Conservation (phyloP, 768 basidiomycete species). For the Tulasnella sp. region DNA sequence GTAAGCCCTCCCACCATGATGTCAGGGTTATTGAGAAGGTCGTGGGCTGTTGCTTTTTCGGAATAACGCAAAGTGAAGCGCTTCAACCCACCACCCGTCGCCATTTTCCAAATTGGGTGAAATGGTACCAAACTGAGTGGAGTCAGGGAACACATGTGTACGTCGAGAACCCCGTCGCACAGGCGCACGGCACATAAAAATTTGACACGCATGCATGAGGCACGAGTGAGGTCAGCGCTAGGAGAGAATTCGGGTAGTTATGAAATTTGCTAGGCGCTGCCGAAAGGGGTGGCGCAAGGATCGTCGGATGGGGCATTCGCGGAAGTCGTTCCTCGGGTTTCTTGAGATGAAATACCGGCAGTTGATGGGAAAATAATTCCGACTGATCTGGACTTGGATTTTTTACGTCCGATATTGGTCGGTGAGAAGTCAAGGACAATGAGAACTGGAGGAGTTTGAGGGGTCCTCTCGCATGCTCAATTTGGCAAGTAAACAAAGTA, state of each 20-base stretch:
- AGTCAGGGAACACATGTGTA: not conserved
- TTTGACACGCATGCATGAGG: not conserved
- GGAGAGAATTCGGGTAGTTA: not conserved
- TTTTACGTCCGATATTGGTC: not conserved
- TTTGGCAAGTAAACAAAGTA: not conserved
- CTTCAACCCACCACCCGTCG: not conserved
- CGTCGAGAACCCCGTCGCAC: not conserved
- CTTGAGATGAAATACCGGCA: not conserved
- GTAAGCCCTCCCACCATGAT: not conserved
- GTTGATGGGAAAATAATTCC: not conserved
- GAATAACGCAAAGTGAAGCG: not conserved
- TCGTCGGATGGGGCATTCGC: not conserved
- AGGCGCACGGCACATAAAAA: not conserved
- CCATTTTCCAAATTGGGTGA: not conserved
- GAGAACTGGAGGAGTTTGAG: not conserved
- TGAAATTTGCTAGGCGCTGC: not conserved
- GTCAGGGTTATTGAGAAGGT: not conserved
- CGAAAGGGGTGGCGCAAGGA: not conserved
- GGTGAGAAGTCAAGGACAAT: not conserved
- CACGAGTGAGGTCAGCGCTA: not conserved
- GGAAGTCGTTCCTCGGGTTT: not conserved
- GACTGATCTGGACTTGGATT: not conserved
- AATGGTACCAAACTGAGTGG: not conserved
- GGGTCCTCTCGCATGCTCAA: not conserved
- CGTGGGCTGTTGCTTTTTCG: not conserved